Evolutionary conservation across 495 filamentous ascomycete species (phyloP).

Genomic region (Trichoderma orchidacearum): DNA sequence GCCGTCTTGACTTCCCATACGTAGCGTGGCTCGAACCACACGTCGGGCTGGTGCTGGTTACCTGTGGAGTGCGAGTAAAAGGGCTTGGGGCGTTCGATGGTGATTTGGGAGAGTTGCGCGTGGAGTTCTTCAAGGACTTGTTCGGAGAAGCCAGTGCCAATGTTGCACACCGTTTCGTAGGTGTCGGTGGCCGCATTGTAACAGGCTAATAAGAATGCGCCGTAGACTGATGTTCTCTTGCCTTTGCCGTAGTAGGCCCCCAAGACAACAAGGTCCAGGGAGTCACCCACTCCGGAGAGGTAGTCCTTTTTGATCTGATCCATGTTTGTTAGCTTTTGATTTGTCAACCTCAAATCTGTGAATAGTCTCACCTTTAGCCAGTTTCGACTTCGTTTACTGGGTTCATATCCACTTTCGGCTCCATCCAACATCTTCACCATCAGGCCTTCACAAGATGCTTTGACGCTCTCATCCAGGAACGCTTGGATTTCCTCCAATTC

Average conservation of each 20-base stretch:
- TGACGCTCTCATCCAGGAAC: slow-evolving; percentile 84
- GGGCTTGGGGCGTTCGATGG: slow-evolving; percentile 83
- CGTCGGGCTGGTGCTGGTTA: slow-evolving; percentile 86
- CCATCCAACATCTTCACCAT: slow-evolving; percentile 99
- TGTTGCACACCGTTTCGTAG: slow-evolving; percentile 96
- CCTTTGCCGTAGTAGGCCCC: slow-evolving; percentile 91
- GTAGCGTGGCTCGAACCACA: slow-evolving; percentile 89
- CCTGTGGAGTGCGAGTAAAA: slow-evolving; percentile 80
- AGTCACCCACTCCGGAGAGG: slow-evolving; percentile 83
- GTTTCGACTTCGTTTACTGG: slow-evolving; percentile 86
- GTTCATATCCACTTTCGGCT: slow-evolving; percentile 80
- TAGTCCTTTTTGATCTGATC: slow-evolving; percentile 90
- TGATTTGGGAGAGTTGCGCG: slow-evolving; percentile 47
- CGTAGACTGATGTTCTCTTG: slow-evolving; percentile 89
- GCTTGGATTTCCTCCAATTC: slow-evolving; percentile 85
- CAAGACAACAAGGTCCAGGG: slow-evolving; percentile 88
- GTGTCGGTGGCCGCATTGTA: slow-evolving; percentile 66
- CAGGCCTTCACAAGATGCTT: slow-evolving; percentile 87
- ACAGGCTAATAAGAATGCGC: slow-evolving; percentile 87
- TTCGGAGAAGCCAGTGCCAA: slow-evolving; percentile 94
- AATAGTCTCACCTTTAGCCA: slow-evolving; percentile 70
- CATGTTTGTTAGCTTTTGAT: slow-evolving; percentile 58
- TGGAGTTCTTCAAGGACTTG: slow-evolving; percentile 72
- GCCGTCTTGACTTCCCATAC: slow-evolving; percentile 98
- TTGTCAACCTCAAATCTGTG: slow-evolving; percentile 22